phyloP scores from a whole-genome alignment of 768 basidiomycete genomes.

The Tricholomella constricta region DNA sequence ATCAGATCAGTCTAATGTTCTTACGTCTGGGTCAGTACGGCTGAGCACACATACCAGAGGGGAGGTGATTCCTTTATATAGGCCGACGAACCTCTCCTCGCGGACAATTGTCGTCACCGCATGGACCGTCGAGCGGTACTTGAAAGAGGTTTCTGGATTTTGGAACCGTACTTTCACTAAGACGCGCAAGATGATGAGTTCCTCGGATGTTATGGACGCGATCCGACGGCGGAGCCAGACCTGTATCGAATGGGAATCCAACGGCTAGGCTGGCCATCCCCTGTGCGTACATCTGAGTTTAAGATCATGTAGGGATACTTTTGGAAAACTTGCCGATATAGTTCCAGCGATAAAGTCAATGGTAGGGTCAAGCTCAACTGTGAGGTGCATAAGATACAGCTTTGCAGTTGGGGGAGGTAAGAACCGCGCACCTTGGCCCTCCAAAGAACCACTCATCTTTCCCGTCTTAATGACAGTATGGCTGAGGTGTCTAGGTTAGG shows the following conservation, averaged over 20 bases:
- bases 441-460: slow-evolving; percentile 3
- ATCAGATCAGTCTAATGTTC: too few species aligned
- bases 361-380: slow-evolving; percentile 52
- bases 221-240: slow-evolving; percentile 26
- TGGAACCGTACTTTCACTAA: slow-evolving; percentile 86
- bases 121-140: slow-evolving; percentile 65
- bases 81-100: slow-evolving; percentile 67
- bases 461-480: too few species aligned
- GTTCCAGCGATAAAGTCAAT: slow-evolving; percentile 84
- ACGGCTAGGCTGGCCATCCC: slow-evolving; percentile 69
- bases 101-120: slow-evolving; percentile 67
- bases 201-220: neutral
- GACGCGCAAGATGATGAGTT: neutral
- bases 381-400: neutral
- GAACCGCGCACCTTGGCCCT: neutral
- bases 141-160: slow-evolving; percentile 54
- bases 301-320: neutral
- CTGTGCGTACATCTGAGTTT: slow-evolving; percentile 23
- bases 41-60: slow-evolving; percentile 60
- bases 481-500: too few species aligned
- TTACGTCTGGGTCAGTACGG: too few species aligned
- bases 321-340: slow-evolving; percentile 39
- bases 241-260: slow-evolving; percentile 80
- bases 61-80: slow-evolving; percentile 79
- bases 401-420: neutral